Evolutionary conservation across 2,329 filamentous ascomycete species (phyloP).

Genomic region (Amesomyces nigricolor): DNA sequence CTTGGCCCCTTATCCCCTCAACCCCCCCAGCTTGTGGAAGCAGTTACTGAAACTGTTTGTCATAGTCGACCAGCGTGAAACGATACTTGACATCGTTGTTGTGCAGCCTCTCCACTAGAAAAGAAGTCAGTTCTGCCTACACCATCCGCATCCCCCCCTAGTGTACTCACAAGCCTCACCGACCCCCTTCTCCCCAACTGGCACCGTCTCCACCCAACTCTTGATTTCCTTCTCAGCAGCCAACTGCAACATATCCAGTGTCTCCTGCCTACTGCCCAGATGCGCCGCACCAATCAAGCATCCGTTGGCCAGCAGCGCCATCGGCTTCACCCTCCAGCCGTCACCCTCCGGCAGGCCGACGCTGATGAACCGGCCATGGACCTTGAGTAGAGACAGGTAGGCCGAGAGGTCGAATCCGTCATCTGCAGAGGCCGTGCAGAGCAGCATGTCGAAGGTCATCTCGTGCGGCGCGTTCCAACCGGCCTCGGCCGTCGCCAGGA

Average conservation of each 20-base stretch:
- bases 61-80: conserved; percentile 67
- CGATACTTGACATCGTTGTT: conserved; percentile 71
- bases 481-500: conserved; percentile 51
- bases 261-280: conserved; percentile 64
- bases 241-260: conserved; percentile 65
- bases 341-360: conserved; percentile 75
- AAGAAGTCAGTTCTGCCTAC: neutral
- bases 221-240: conserved; percentile 63
- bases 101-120: conserved; percentile 50
- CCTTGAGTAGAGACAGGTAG: conserved; percentile 74
- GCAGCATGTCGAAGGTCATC: conserved; percentile 67
- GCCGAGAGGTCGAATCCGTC: conserved; percentile 61
- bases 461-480: conserved; percentile 52
- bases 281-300: conserved; percentile 66
- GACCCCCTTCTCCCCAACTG: conserved; percentile 56
- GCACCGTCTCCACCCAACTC: conserved; percentile 67
- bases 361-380: conserved; percentile 73
- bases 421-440: conserved; percentile 67
- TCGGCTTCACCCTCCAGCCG: conserved; percentile 36
- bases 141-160: neutral
- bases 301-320: conserved; percentile 70
- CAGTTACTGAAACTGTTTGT: conserved; percentile 50
- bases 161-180: neutral
- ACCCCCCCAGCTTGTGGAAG: too few species aligned
- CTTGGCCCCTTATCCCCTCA: too few species aligned